phyloP scores from a whole-genome alignment of 2,329 filamentous ascomycete genomes.

The Apiospora arundinis region DNA sequence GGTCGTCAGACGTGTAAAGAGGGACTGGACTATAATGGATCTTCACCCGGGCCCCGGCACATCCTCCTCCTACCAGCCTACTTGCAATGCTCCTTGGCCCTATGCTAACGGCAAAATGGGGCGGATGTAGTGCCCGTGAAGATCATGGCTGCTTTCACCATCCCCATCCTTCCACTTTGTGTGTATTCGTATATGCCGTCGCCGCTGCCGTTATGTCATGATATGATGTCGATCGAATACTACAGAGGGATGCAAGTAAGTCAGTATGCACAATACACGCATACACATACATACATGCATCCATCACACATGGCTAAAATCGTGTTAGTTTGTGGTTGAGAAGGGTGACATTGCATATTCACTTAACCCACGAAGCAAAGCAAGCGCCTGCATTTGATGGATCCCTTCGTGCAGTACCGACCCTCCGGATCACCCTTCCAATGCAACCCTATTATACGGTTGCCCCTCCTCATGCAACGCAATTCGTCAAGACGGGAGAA shows the following conservation, averaged over 20 bases:
- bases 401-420: conserved; percentile 1
- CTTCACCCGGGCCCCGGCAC: neutral
- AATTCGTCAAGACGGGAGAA: neutral
- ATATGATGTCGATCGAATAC: neutral
- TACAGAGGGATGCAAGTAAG: conserved; percentile 1
- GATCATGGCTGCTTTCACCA: neutral
- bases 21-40: neutral
- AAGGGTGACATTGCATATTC: neutral
- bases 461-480: conserved; percentile 5
- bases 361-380: neutral
- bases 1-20: neutral
- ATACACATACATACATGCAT: neutral
- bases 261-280: neutral
- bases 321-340: neutral
- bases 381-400: neutral
- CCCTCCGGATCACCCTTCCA: neutral
- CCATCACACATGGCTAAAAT: neutral
- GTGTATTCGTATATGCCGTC: neutral
- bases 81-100: no score
- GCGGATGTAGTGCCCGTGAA: neutral
- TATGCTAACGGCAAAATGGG: neutral
- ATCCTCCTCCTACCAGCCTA: neutral
- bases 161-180: neutral
- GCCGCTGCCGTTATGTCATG: neutral
- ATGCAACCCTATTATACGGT: neutral